Base-by-base conservation (phyloP, 768 basidiomycete genomes). In the Rhodotorula diobovata region DNA sequence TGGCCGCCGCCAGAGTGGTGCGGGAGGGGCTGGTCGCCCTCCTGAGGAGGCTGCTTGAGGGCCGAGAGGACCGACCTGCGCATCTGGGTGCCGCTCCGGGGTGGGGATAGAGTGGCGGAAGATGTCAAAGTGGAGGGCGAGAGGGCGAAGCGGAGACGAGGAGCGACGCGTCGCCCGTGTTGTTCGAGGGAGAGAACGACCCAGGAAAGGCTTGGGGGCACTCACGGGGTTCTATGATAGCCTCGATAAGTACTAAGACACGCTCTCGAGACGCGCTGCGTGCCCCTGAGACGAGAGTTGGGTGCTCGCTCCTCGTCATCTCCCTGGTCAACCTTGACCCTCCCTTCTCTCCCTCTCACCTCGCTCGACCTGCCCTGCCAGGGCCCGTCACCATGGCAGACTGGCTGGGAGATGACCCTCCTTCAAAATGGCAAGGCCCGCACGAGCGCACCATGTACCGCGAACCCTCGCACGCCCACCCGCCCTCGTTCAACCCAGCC, bases 1-100 rank as follows among this genome's bases (percentile, higher is more conserved):
- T 81, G 82, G 1, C 81, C 81, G 18, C 77, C 81, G 11, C 80
- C 79, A 1, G 77, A 57, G 10, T 71, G 67, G 16, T 51, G 35
- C 51, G 53, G n/a, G 56, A 68, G 50, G 20, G 55, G 16, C 2
- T 64, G 32, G 1, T 48, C n/a, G 11, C 50, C 39, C 7, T 28
- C 23, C 9, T 69, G 59, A 34, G 69, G n/a, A 1, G 28, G 61
- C 20, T 46, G n/a, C 60, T 65, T 68, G 60, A 64, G 7, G 23
- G 39, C 35, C 3, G 46, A 43, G 32, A 72, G 48, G 67, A 72
- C 62, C 0, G 71, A 72, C 32, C 63, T 39, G 39, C 71, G 50
- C 71, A 72, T 72, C n/a, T n/a, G n/a, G n/a, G n/a, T n/a, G n/a
- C n/a, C n/a, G 12, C 34, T 41, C 20, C 30, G 34, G 46, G n/a